Evolutionary conservation across 768 basidiomycete genomes (phyloP), one percentile per base, ranked within the genome.

Genomic region (Leucosporidium yakuticum): DNA sequence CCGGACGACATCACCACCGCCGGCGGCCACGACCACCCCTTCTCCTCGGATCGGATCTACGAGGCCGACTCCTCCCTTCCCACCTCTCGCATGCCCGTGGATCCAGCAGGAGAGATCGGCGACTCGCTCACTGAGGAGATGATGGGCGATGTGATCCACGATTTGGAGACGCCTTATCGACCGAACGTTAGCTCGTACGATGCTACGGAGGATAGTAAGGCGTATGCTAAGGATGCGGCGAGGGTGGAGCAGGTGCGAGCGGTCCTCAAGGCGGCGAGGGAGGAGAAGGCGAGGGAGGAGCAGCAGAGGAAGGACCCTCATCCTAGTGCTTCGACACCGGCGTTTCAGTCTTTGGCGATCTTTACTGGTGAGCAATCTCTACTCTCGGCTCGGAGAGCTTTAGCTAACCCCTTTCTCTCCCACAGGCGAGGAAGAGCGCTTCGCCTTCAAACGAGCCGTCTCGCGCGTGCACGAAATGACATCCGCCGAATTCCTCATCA

Each of bases 361-460:
- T 85, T 85, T 61, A 77, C 78, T 77, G 85, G 79, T 55, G 68
- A 25, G 62, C 49, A 4, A 23, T n/a, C 34, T 32, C 25, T 54
- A 14, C 23, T 59, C 15, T 34, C 4, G 34, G 15, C 15, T 39
- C 23, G 1, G 4, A 29, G 14, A 23, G 2, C 25, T 44, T 11
- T 44, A 20, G 17, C 29, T 31, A 29, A 21, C 17, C 20, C 19
- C 9, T 23, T 48, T 34, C 25, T 20, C 25, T 20, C n/a, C 21
- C 14, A 14, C 58, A 73, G 73, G 83, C 21, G 80, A 85, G 75
- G 86, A 86, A 71, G 85, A 87, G 76, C 81, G 83, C 47, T 86
- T 86, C 73, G 84, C 84, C 2, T 86, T 83, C 80, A 84, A 84
- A 78, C 82, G 85, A 50, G 86, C 85, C 2, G 81, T 86, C 25